A percentile compares a stretch with the other conserved stretches of the same genome.
phyloP scores from a whole-genome alignment of 2,329 filamentous ascomycete species.

The Ceratocystis papillata region DNA sequence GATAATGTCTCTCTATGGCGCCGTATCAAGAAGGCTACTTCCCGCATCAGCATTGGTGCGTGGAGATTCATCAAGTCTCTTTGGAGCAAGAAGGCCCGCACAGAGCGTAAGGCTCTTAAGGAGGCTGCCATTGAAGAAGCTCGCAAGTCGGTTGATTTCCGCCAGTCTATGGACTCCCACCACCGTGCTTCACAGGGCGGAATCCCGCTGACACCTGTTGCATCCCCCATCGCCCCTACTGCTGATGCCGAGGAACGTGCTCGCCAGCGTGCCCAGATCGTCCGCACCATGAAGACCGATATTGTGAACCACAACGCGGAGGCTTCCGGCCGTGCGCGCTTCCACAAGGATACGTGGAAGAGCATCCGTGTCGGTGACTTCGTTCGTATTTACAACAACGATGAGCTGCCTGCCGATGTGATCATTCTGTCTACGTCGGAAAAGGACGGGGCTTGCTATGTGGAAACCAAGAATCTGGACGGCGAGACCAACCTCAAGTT shows the following conservation, averaged over 20 bases:
- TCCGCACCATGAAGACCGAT: constrained; percentile 41
- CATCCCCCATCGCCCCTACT: constrained; percentile 40
- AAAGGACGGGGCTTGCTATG: constrained; percentile 85
- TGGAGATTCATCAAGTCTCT: constrained; percentile 39
- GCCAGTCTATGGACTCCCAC: constrained; percentile 37
- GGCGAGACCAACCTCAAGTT: constrained; percentile 97
- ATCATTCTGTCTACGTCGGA: constrained; percentile 90
- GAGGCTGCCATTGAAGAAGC: constrained; percentile 39
- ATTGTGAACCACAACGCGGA: constrained; percentile 63
- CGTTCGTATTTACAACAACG: constrained; percentile 89
- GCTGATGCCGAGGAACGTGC: constrained; percentile 31
- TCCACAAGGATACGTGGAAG: constrained; percentile 93
- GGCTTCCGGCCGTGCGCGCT: constrained; percentile 60
- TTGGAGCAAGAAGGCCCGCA: constrained; percentile 43
- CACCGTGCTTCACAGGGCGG: constrained; percentile 43
- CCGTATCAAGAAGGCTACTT: constrained; percentile 77
- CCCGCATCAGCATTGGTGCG: constrained; percentile 47
- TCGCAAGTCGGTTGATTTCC: constrained; percentile 46
- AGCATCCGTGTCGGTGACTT: constrained; percentile 91
- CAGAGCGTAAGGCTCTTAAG: constrained; percentile 41
- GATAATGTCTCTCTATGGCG: constrained; percentile 82
- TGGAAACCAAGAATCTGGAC: constrained; percentile 96
- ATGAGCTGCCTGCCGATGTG: constrained; percentile 87
- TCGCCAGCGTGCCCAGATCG: constrained; percentile 30
- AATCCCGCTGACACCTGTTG: constrained; percentile 90